These are phyloP conservation scores for Yamadazyma tumulicola DNA, from an alignment of 805 yeast species.

Conservation along the genomic window DNA sequence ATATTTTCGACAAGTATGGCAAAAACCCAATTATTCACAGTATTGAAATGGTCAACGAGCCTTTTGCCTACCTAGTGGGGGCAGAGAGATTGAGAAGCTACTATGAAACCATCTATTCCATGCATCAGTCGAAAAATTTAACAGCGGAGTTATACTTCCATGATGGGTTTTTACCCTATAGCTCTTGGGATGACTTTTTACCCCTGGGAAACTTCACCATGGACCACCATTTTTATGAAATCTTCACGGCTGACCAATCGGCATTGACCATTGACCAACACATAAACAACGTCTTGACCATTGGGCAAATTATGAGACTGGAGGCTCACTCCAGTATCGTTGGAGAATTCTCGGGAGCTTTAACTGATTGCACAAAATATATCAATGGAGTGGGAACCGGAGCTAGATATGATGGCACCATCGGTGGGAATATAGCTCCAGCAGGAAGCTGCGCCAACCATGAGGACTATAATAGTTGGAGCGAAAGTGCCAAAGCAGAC, in stretches of 20 bases:
- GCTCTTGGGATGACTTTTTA: slow-evolving; percentile 16
- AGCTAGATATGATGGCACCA: slow-evolving; percentile 53
- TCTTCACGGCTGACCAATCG: slow-evolving; percentile 17
- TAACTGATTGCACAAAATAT: slow-evolving; percentile 69
- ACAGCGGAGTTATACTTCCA: slow-evolving; percentile 11
- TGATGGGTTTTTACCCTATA: slow-evolving; percentile 17
- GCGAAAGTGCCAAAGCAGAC: slow-evolving; percentile 35
- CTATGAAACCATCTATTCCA: slow-evolving; percentile 17
- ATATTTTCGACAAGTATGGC: slow-evolving; percentile 16
- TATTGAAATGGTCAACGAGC: slow-evolving; percentile 28
- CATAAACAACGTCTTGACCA: slow-evolving; percentile 9
- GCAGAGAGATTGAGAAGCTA: slow-evolving; percentile 19
- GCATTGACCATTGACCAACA: slow-evolving; percentile 13
- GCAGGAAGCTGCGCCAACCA: slow-evolving; percentile 44
- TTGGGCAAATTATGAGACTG: slow-evolving; percentile 26
- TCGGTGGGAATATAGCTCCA: slow-evolving; percentile 16
- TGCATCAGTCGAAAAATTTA: slow-evolving; percentile 8
- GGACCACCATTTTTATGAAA: slow-evolving; percentile 27
- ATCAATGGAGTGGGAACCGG: slow-evolving; percentile 65
- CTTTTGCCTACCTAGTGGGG: slow-evolving; percentile 22
- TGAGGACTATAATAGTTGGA: slow-evolving; percentile 39
- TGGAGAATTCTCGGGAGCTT: slow-evolving; percentile 73
- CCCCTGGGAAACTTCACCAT: slow-evolving; percentile 13
- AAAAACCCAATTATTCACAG: slow-evolving; percentile 15
- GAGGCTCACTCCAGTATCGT: slow-evolving; percentile 48